Base-by-base conservation (phyloP, 139 green algal species). In the Limnomonas spitsbergensis region DNA sequence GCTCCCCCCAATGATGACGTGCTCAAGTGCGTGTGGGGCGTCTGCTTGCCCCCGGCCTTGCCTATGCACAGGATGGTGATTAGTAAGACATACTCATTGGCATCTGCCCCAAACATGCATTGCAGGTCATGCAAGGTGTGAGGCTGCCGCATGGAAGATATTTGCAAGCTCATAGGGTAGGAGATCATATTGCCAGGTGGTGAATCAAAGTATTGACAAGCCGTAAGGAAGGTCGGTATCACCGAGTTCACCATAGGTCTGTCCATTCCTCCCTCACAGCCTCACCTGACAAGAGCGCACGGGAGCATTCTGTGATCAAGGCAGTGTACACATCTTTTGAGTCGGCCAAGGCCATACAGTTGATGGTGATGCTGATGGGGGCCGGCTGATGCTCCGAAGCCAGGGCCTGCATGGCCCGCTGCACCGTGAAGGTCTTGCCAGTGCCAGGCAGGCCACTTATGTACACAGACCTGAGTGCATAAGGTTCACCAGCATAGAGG, bases 381-480 rank as follows among this genome's bases (percentile, higher is more conserved):
- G 39, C 40, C 24, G 52, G n/a, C n/a, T 38, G 52, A 38, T 61
- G 56, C 39, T 80, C 32, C 40, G 53, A 20, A 4, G n/a, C 6
- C 66, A 80, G 32, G 1, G 76, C 61, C n/a, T 2, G 3, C 20
- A 84, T 36, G n/a, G 76, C 68, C 3, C 78, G 74, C 0, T 66
- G 74, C 2, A 87, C 76, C 2, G 82, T 87, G 52, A 83, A 78
- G 32, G 78, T 78, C 70, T 87, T 87, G 61, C 82, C 82, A 26
- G 82, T 87, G 70, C 82, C 82, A 39, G 82, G 82, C 38, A 87
- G 61, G 24, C 82, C 82, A 47, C 79, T 83, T 14, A 87, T 79
- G 72, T 87, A 87, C 1, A 82, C 29, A 3, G 70, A 66, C 27
- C 70, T 77, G 40, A 74, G 36, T 26, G 68, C 68, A 74, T 4